Percentiles rank a stretch among this genome's conserved stretches.
Conservation (phyloP, 257 asterid genomes). For the Solanum stenotomum region DNA sequence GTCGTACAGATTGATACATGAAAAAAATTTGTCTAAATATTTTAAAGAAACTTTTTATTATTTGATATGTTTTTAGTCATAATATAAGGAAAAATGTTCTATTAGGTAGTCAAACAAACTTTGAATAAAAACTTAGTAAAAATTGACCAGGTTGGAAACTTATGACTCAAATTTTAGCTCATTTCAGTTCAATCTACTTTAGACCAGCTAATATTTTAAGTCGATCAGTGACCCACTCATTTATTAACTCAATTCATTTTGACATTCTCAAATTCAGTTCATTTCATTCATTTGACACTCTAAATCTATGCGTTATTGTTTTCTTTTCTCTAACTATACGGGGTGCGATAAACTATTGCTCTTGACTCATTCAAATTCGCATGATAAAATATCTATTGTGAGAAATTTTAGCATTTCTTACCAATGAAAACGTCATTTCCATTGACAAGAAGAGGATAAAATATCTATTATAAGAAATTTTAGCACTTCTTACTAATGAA, state of each 20-base stretch:
- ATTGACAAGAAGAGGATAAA: background rate
- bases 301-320: background rate
- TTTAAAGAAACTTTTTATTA: too few relatives aligned
- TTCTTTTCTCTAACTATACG: background rate
- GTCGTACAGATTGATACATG: background rate
- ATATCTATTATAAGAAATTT: background rate
- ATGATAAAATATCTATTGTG: background rate
- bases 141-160: background rate
- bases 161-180: background rate
- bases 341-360: background rate
- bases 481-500: background rate
- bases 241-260: background rate
- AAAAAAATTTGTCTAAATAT: background rate
- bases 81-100: background rate
- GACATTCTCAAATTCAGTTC: background rate
- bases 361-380: background rate
- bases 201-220: background rate
- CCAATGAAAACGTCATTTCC: background rate
- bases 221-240: background rate
- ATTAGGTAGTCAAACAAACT: background rate
- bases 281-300: background rate
- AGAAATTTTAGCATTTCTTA: background rate
- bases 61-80: background rate
- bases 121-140: background rate
- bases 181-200: background rate